Evolutionary conservation across 345 rosid genomes (phyloP), one percentile per base, ranked within the genome.

Genomic region (Passiflora organensis): DNA sequence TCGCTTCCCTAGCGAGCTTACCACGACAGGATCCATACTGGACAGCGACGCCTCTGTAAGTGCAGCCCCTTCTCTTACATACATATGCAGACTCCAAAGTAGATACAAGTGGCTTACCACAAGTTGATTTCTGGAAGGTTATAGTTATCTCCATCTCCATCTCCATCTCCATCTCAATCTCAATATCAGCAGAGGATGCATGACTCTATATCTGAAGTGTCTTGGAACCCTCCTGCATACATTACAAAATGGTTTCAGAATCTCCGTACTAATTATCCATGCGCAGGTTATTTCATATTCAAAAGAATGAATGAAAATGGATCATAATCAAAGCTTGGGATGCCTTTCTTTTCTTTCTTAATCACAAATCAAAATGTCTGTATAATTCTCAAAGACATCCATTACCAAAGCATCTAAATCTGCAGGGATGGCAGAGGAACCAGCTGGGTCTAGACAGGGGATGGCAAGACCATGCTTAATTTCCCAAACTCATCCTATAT

Each of bases 151-250:
- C 11, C 44, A 21, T 63, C 55, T 2, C 53, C 2, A 34, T 51
- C 55, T 39, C 45, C 6, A 42, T 41, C n/a, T n/a, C 11, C 44
- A 21, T 63, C 55, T 2, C 53, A 1, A 34, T 51, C 55, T 39
- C 45, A 10, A 42, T 41, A 13, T 43, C 53, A 32, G 64, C 41
- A 16, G 48, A 62, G 32, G 62, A 62, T 48, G 60, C 28, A 5
- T 21, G 9, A 19, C 28, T 54, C 61, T 63, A 69, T 34, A 58
- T 47, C 65, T 56, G 16, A 32, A 53, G 34, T 20, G 69, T 71
- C 70, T 71, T 74, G 37, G 70, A 60, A 58, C 70, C 68, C 51
- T 47, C 75, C 85, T 80, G 79, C 45, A 48, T 22, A 22, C n/a
- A 48, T 3, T 17, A 49, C 2, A 28, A 28, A 28, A 28, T 28